A percentile compares a stretch with the other conserved stretches of the same genome.
phyloP scores from a whole-genome alignment of 2,329 filamentous ascomycete genomes.

The Ascocoryne sarcoides region DNA sequence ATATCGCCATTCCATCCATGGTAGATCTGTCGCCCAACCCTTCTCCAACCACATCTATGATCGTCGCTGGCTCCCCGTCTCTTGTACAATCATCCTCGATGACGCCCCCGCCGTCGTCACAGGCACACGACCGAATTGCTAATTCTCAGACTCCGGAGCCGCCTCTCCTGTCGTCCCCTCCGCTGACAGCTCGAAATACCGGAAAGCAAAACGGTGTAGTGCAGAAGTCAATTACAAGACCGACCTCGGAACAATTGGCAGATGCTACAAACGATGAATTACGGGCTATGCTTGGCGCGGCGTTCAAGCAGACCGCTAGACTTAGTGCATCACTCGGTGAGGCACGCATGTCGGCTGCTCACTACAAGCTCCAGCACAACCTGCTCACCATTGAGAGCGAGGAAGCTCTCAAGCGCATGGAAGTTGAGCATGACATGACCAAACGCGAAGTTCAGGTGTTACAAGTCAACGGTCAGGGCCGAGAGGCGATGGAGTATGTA shows the following conservation, averaged over 20 bases:
- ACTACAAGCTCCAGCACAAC: slow-evolving; percentile 85
- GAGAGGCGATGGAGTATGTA: slow-evolving; percentile 45
- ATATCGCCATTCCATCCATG: slow-evolving; percentile 12
- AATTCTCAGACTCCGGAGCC: slow-evolving; percentile 6
- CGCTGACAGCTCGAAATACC: slow-evolving; percentile 20
- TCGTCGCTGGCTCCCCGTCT: slow-evolving; percentile 31
- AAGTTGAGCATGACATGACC: slow-evolving; percentile 88
- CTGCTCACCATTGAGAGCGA: slow-evolving; percentile 76
- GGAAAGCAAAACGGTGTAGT: slow-evolving; percentile 13
- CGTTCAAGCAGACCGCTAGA: slow-evolving; percentile 47
- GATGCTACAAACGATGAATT: slow-evolving; percentile 48
- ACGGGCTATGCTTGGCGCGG: slow-evolving; percentile 45
- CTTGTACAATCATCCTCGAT: slow-evolving; percentile 34
- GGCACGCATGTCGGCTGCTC: slow-evolving; percentile 74
- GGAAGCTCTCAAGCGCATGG: slow-evolving; percentile 77
- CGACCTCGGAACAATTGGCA: slow-evolving; percentile 41
- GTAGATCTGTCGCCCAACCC: slow-evolving; percentile 7
- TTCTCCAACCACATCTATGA: slow-evolving; percentile 16
- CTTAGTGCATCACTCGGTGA: slow-evolving; percentile 43
- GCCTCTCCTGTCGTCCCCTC: slow-evolving; percentile 24
- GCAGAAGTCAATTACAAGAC: slow-evolving; percentile 19
- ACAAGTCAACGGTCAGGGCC: slow-evolving; percentile 57
- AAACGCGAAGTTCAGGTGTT: slow-evolving; percentile 79
- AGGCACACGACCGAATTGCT: slow-evolving; percentile 33
- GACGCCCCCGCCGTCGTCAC: slow-evolving; percentile 56